Base-by-base conservation (phyloP, 495 filamentous ascomycete genomes). In the Aspergillus mulundensis region DNA sequence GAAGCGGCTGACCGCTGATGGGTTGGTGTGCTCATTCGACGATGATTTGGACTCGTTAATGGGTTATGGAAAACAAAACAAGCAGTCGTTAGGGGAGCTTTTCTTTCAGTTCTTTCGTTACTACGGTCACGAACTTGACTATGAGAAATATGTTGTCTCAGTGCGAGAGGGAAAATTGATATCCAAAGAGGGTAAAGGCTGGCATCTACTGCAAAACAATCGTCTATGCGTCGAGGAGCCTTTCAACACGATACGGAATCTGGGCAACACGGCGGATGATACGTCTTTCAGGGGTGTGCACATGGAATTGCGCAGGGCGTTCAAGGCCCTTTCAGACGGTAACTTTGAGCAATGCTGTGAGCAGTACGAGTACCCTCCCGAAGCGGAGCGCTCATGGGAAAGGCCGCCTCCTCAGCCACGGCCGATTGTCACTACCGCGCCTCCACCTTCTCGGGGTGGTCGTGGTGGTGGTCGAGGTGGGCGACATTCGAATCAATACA, bases 211-310 rank as follows among this genome's bases (percentile, higher is more conserved):
- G 60, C 72, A 83, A 50, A 88, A 91, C 63, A 92, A 96, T 63
- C 81, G 86, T 43, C 80, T 98, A 43, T 97, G 94, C 66, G 88
- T 97, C 23, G 95, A 98, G 67, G 94, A 98, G 66, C 95, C 94
- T 2, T 98, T 98, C 77, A 98, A 95, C 62, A 87, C 80, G 24
- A 77, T 73, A n/a, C 81, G 95, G n/a, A 98, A 98, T 69, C 77
- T 98, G 47, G 94, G 92, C 0, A 97, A 97, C 62, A 97, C 94
- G 19, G 94, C 94, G 8, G 94, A 98, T 63, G 92, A 95, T 66
- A 91, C 85, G 3, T 94, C 94, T 1, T 95, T 95, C 65, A 81
- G 87, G 47, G 94, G 94, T 2, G 80, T 98, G 18, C 95, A 97
- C 71, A 67, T 89, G 46, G 94, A 98, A 70, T 70, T 98, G 41